These are phyloP conservation scores for Suhomyces choctaworum DNA, from an alignment of 1,139 yeast genomes.

Conservation along the genomic window DNA sequence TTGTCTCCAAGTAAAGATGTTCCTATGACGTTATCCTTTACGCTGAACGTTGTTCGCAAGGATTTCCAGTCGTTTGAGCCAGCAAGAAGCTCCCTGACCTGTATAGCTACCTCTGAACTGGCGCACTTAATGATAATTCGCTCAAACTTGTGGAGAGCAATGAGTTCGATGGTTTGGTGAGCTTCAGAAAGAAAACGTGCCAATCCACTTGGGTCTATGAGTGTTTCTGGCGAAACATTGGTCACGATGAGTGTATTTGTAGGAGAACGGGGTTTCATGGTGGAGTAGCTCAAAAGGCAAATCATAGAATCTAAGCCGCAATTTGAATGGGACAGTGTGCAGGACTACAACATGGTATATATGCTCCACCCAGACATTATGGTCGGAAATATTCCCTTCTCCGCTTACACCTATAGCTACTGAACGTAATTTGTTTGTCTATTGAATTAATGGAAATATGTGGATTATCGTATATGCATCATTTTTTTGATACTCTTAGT, in stretches of 20 bases:
- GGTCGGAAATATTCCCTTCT: no score
- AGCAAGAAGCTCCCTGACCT: conserved; percentile 21
- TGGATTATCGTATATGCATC: conserved; percentile 19
- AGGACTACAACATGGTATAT: no score
- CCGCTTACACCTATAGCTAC: no score
- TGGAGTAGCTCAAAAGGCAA: not conserved
- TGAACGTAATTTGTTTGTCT: no score
- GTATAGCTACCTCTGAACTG: conserved; percentile 22
- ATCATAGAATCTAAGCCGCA: no score
- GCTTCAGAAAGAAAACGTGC: conserved; percentile 26
- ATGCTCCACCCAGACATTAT: no score
- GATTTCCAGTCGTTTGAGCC: conserved; percentile 19
- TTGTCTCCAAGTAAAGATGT: not conserved
- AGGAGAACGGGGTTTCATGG: conserved; percentile 19
- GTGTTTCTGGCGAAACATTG: conserved; percentile 22
- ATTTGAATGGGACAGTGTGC: no score
- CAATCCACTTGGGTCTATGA: conserved; percentile 30
- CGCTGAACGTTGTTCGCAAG: conserved; percentile 31
- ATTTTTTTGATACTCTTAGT: conserved; percentile 19
- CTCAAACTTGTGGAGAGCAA: conserved; percentile 36
- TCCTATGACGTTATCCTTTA: conserved; percentile 30
- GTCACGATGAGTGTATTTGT: conserved; percentile 47
- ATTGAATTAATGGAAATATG: not conserved
- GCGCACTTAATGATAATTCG: conserved; percentile 41
- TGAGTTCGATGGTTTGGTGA: conserved; percentile 32